phyloP scores from a whole-genome alignment of 108 stramenopile genomes.

The Pseudonitzschia multiseries region DNA sequence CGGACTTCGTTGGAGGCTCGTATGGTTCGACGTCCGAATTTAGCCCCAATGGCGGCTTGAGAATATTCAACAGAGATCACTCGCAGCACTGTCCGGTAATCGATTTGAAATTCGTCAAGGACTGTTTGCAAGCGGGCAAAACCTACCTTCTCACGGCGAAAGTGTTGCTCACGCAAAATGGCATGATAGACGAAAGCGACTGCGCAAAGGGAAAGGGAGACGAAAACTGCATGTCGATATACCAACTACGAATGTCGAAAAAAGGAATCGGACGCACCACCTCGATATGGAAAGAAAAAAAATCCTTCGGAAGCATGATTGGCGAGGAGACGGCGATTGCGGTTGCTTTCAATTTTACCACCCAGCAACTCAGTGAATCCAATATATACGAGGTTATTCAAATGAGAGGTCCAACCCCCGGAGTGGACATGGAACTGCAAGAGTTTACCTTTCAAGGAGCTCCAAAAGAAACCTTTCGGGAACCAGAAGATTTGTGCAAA shows the following conservation, averaged over 20 bases:
- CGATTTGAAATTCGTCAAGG: constrained; percentile 11
- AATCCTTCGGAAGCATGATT: constrained; percentile 31
- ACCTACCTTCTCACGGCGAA: constrained; percentile 47
- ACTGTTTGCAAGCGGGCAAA: constrained; percentile 19
- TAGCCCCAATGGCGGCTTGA: constrained; percentile 8
- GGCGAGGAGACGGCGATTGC: constrained; percentile 50
- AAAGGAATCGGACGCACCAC: constrained; percentile 8
- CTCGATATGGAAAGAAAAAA: constrained; percentile 9
- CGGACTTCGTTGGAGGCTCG: constrained; percentile 4
- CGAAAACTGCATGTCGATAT: constrained; percentile 12
- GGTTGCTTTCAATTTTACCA: constrained; percentile 32
- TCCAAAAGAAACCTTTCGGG: constrained; percentile 37
- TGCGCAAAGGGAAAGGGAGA: constrained; percentile 19
- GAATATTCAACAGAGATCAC: constrained; percentile 13
- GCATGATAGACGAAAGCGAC: constrained; percentile 11
- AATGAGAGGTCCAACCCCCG: constrained; percentile 38
- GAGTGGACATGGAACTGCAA: constrained; percentile 45
- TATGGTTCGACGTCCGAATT: constrained; percentile 12
- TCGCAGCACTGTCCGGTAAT: constrained; percentile 19
- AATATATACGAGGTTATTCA: constrained; percentile 42
- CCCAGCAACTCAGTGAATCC: constrained; percentile 21
- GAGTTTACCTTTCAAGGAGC: constrained; percentile 49
- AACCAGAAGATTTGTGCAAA: constrained; percentile 33
- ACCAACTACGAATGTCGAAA: neutral
- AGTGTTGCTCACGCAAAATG: constrained; percentile 40